phyloP scores from a whole-genome alignment of 441 rosid species.

The Syzygium malaccense region DNA sequence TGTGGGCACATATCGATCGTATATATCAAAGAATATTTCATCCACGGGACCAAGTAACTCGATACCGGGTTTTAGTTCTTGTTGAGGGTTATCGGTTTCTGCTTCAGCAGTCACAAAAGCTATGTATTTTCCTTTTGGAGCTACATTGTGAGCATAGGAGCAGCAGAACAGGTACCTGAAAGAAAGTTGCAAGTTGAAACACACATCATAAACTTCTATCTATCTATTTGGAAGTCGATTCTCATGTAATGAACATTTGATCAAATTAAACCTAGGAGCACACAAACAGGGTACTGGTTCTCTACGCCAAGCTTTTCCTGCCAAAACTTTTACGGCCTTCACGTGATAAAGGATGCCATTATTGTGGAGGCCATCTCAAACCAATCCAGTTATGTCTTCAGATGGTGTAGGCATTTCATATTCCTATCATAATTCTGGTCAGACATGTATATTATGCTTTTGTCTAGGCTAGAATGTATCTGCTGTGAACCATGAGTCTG shows the following conservation, averaged over 20 bases:
- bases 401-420: not conserved
- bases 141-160: slow-evolving; percentile 70
- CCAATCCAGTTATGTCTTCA: not conserved
- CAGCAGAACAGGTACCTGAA: slow-evolving; percentile 72
- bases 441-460: not conserved
- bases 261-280: not conserved
- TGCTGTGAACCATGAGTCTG: not conserved
- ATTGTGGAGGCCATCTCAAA: not conserved
- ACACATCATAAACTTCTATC: not conserved
- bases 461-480: not conserved
- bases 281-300: not conserved
- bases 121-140: slow-evolving; percentile 60
- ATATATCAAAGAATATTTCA: slow-evolving; percentile 53
- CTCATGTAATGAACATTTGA: not conserved
- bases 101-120: slow-evolving; percentile 71
- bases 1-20: slow-evolving; percentile 44
- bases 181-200: not conserved
- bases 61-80: slow-evolving; percentile 58
- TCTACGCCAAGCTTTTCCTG: not conserved
- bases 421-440: not conserved
- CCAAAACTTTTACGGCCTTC: not conserved
- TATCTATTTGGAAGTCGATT: not conserved
- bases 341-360: not conserved
- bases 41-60: slow-evolving; percentile 53
- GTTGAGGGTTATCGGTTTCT: slow-evolving; percentile 55